Evolutionary conservation across 768 basidiomycete genomes (phyloP).

Genomic region (Lentinula lateritia): DNA sequence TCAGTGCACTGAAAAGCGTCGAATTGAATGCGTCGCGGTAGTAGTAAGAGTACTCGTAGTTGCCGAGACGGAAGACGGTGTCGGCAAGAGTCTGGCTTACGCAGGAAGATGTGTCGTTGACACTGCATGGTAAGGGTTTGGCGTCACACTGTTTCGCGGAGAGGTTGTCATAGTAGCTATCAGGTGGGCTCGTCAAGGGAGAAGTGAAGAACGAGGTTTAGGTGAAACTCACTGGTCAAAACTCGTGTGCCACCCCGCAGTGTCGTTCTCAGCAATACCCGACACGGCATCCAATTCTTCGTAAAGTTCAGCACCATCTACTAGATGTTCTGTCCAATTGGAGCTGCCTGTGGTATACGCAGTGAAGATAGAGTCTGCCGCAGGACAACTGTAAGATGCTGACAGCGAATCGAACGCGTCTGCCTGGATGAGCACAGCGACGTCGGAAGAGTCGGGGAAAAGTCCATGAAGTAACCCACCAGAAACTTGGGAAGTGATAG

Average conservation of each 20-base stretch:
- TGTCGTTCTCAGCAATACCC: constrained; percentile 32
- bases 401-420: constrained; percentile 40
- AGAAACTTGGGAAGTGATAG: constrained; percentile 48
- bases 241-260: constrained; percentile 41
- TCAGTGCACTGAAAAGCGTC: constrained; percentile 34
- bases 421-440: constrained; percentile 33
- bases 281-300: constrained; percentile 36
- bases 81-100: constrained; percentile 41
- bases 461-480: constrained; percentile 39
- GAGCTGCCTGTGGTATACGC: constrained; percentile 34
- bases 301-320: constrained; percentile 30
- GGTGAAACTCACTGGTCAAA: constrained; percentile 42
- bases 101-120: constrained; percentile 37
- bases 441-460: constrained; percentile 31
- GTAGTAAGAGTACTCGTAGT: constrained; percentile 57
- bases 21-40: constrained; percentile 41
- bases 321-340: constrained; percentile 38
- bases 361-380: constrained; percentile 25
- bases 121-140: constrained; percentile 38
- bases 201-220: background rate
- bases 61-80: constrained; percentile 49
- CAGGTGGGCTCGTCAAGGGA: background rate
- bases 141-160: constrained; percentile 46
- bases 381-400: constrained; percentile 37
- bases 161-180: constrained; percentile 47